Evolutionary conservation across 2,329 filamentous ascomycete species (phyloP), one percentile per base, ranked within the genome.

Genomic region (Phaeosphaeria sp.): DNA sequence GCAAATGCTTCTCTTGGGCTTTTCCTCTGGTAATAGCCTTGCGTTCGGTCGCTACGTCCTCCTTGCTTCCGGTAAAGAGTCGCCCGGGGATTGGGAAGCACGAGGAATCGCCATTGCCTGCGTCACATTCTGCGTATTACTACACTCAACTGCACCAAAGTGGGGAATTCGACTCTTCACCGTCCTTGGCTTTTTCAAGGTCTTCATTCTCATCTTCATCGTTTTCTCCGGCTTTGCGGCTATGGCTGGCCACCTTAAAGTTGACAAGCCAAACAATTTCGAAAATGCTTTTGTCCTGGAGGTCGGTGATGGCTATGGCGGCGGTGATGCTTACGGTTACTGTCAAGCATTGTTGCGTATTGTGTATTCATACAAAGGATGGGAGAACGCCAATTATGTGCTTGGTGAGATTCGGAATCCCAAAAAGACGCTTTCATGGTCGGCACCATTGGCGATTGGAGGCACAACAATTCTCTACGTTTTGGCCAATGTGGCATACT

Each of bases 401-500:
- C 74, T 88, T 2, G 78, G 82, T 57, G 86, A 89, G 65, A 76
- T 88, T 33, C 84, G 81, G 61, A 80, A 84, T 44, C 85, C 85
- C 0, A 80, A 78, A 27, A 82, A 80, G 64, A 87, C 86, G 0
- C 78, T 87, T 5, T 69, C 80, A 1, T 77, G 87, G 50, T 86
- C 86, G 0, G 86, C 85, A 0, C 86, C 86, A 0, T 68, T 88
- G 0, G 87, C 86, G 2, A 79, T 89, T 3, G 84, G 82, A 1
- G 82, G 81, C 6, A 85, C 86, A 5, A 87, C 86, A 0, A 79
- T 87, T 1, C 79, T 89, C 0, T 89, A 89, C 66, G 78, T 89
- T 13, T 79, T 89, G 8, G 86, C 86, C 49, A 89, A 89, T 63
- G 82, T 89, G 1, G 86, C 87, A 1, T 89, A 89, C 75, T 89